These are phyloP conservation scores for Solanum bukasovii DNA, from an alignment of 257 asterid genomes.

Conservation along the genomic window DNA sequence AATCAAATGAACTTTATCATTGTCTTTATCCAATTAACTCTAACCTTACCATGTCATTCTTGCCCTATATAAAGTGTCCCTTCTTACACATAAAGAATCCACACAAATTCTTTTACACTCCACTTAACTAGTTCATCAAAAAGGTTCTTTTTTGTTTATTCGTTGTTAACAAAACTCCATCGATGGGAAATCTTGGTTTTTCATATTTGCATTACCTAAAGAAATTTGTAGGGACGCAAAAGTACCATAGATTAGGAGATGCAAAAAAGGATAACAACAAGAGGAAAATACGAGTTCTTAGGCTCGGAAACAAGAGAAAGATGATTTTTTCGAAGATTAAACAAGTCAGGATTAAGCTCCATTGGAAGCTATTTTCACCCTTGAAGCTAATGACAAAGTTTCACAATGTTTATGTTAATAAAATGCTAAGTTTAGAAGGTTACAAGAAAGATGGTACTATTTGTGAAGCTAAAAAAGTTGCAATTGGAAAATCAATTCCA, in stretches of 20 bases:
- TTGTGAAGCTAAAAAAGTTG: neutral
- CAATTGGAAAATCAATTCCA: neutral
- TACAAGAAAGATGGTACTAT: neutral
- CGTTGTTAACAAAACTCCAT: neutral
- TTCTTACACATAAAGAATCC: neutral
- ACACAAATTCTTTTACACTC: neutral
- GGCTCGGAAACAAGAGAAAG: neutral
- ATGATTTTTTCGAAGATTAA: neutral
- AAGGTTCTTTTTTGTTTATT: neutral
- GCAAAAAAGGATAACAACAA: neutral
- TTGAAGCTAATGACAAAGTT: constrained; percentile 2
- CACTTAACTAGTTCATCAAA: neutral
- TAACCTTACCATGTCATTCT: neutral
- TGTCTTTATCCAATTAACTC: neutral
- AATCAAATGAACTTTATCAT: neutral
- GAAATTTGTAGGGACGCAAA: constrained; percentile 15
- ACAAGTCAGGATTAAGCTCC: neutral
- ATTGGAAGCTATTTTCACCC: neutral
- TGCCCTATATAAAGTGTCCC: neutral
- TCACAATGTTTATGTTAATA: constrained; percentile 14
- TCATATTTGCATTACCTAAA: constrained; percentile 4
- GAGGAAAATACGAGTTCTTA: constrained; percentile 3
- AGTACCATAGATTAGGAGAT: constrained; percentile 9
- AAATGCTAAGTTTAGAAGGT: constrained; percentile 13
- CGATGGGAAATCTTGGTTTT: neutral